These are phyloP conservation scores for Trichosporon coremiiforme DNA, from an alignment of 1,284 basidiomycete species.

Conservation along the genomic window DNA sequence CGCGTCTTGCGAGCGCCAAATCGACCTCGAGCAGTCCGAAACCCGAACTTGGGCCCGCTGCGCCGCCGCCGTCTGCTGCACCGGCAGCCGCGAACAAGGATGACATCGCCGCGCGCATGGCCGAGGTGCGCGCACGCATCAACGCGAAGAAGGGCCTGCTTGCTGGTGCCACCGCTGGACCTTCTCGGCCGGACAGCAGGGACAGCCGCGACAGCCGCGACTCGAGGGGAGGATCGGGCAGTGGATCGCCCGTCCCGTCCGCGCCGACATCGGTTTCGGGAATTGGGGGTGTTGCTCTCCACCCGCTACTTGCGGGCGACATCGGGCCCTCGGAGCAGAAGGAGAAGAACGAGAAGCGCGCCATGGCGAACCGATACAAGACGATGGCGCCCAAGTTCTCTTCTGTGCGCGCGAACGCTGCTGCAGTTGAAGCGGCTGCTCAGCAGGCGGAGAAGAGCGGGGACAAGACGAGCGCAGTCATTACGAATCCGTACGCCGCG, in stretches of 20 bases:
- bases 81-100: conserved; percentile 47
- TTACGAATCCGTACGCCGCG: conserved; percentile 69
- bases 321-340: conserved; percentile 34
- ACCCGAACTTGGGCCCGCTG: conserved; percentile 1
- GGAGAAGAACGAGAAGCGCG: conserved; percentile 52
- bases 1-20: conserved; percentile 56
- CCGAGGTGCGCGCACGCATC: conserved; percentile 75
- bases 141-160: conserved; percentile 65
- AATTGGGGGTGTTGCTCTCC: conserved; percentile 66
- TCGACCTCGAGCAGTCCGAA: conserved; percentile 46
- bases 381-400: conserved; percentile 97
- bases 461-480: conserved; percentile 31
- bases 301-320: conserved; percentile 77
- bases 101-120: conserved; percentile 69
- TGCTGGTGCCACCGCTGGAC: conserved; percentile 4
- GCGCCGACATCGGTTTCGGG: background rate
- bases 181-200: background rate
- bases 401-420: conserved; percentile 70
- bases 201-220: background rate
- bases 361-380: conserved; percentile 66
- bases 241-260: conserved; percentile 1
- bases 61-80: background rate
- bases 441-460: conserved; percentile 20
- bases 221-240: conserved; percentile 19
- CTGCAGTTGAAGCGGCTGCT: conserved; percentile 29